A percentile compares a stretch with the other conserved stretches of the same genome.
Conservation (phyloP, 2,329 filamentous ascomycete species). For the Ceratocystis huliohia region DNA sequence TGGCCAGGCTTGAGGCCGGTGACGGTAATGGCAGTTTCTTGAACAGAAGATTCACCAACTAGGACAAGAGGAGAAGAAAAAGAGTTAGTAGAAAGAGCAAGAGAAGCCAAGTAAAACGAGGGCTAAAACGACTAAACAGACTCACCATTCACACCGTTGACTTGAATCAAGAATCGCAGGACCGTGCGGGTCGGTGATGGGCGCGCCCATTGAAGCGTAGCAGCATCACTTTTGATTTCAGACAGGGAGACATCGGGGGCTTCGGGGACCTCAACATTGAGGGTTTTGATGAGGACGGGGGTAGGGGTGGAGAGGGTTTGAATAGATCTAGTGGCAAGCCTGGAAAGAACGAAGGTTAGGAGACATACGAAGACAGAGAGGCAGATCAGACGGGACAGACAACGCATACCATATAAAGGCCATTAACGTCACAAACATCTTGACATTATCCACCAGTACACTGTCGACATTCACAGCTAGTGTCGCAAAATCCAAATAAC, state of each 20-base stretch:
- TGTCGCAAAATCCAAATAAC: conserved; percentile 15
- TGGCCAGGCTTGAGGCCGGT: conserved; percentile 74
- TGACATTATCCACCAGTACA: conserved; percentile 21
- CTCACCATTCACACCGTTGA: conserved; percentile 84
- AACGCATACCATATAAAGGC: conserved; percentile 21
- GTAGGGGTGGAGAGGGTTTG: conserved; percentile 85
- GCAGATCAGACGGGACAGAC: conserved; percentile 1
- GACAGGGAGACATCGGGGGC: conserved; percentile 81
- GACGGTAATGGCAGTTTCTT: conserved; percentile 68
- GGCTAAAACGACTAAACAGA: conserved; percentile 16
- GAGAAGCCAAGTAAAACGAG: background rate
- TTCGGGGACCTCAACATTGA: conserved; percentile 87
- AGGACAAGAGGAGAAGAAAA: background rate
- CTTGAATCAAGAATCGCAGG: conserved; percentile 78
- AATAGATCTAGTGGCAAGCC: conserved; percentile 74
- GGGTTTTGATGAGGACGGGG: conserved; percentile 75
- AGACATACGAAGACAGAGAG: background rate
- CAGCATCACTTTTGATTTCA: conserved; percentile 74
- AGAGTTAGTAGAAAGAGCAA: background rate
- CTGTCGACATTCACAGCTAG: conserved; percentile 18
- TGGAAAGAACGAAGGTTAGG: conserved; percentile 28
- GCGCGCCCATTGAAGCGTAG: conserved; percentile 81
- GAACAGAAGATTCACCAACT: conserved; percentile 73
- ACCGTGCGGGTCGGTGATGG: conserved; percentile 54
- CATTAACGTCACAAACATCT: conserved; percentile 20